Conservation (phyloP, 2,329 filamentous ascomycete genomes). For the Xylariaceae sp. region DNA sequence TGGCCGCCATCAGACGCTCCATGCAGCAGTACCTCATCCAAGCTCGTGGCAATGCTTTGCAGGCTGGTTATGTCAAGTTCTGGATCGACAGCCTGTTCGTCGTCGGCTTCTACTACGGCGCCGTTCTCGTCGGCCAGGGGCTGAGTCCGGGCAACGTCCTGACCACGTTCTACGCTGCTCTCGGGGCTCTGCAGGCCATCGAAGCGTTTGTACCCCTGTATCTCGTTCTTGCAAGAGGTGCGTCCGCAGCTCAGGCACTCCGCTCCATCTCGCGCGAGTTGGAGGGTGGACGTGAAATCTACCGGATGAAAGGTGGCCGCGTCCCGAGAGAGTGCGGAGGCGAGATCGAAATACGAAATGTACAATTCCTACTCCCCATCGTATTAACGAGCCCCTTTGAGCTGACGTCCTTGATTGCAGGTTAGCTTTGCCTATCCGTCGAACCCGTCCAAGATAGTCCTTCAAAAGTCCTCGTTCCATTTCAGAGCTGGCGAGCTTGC, state of each 20-base stretch:
- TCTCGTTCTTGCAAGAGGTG: conserved; percentile 72
- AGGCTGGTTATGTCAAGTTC: conserved; percentile 68
- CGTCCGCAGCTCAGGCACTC: conserved; percentile 63
- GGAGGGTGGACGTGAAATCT: conserved; percentile 21
- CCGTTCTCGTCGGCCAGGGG: conserved; percentile 58
- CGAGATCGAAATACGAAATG: conserved; percentile 63
- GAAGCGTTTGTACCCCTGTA: conserved; percentile 71
- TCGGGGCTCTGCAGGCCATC: conserved; percentile 70
- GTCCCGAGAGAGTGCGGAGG: conserved; percentile 50
- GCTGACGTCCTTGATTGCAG: no score
- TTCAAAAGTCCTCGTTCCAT: conserved; percentile 58
- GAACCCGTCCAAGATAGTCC: conserved; percentile 53
- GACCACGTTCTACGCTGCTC: conserved; percentile 78
- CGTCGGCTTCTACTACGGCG: conserved; percentile 84
- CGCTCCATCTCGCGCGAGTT: conserved; percentile 36
- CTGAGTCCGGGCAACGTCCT: conserved; percentile 62
- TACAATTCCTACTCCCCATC: conserved; percentile 35
- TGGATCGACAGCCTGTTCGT: conserved; percentile 77
- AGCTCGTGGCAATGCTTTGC: conserved; percentile 61
- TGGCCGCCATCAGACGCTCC: conserved; percentile 49
- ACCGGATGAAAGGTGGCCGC: conserved; percentile 28
- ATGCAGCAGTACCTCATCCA: conserved; percentile 61
- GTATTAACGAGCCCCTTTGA: no score
- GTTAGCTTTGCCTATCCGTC: conserved; percentile 79
- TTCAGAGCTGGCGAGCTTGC: conserved; percentile 69